Evolutionary conservation across 345 rosid species (phyloP).

Genomic region (Gynandropsis gynandra): DNA sequence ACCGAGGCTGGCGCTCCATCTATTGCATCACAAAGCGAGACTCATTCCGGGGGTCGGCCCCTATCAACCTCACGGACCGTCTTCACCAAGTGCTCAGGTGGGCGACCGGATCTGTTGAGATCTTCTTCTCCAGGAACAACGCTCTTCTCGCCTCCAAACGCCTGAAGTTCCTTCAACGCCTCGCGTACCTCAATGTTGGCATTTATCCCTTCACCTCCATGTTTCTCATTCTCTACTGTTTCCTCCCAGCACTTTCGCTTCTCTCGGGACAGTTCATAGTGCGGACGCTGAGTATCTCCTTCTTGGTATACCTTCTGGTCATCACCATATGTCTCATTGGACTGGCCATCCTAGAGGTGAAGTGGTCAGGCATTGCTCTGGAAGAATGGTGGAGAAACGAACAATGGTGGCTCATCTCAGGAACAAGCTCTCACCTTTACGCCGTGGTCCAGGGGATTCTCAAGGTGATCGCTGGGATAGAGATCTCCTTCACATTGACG

Average conservation of each 20-base stretch:
- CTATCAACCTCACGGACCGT: slow-evolving; percentile 85
- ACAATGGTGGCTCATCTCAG: slow-evolving; percentile 89
- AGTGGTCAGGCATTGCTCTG: slow-evolving; percentile 70
- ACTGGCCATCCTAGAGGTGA: slow-evolving; percentile 76
- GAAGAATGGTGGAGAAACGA: slow-evolving; percentile 99
- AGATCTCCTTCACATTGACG: slow-evolving; percentile 88
- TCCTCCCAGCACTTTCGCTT: slow-evolving; percentile 92
- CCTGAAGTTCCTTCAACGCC: slow-evolving; percentile 75
- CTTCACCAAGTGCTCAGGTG: slow-evolving; percentile 93
- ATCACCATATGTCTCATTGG: slow-evolving; percentile 59
- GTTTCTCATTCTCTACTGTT: slow-evolving; percentile 81
- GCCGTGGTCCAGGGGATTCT: slow-evolving; percentile 84
- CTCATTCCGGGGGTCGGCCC: slow-evolving; percentile 87
- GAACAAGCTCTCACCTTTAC: slow-evolving; percentile 84
- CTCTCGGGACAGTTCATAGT: slow-evolving; percentile 87
- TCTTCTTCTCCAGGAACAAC: slow-evolving; percentile 93
- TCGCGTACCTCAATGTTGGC: slow-evolving; percentile 85
- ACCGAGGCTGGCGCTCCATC: slow-evolving; percentile 94
- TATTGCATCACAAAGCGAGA: slow-evolving; percentile 87
- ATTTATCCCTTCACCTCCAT: slow-evolving; percentile 88
- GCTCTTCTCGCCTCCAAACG: slow-evolving; percentile 53
- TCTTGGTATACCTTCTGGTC: slow-evolving; percentile 53
- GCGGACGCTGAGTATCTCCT: slow-evolving; percentile 44
- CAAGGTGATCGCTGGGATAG: slow-evolving; percentile 83
- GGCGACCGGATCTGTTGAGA: slow-evolving; percentile 97